A percentile compares a stretch with the other conserved stretches of the same genome.
phyloP scores from a whole-genome alignment of 768 basidiomycete genomes.

The Mycena kentingensis region DNA sequence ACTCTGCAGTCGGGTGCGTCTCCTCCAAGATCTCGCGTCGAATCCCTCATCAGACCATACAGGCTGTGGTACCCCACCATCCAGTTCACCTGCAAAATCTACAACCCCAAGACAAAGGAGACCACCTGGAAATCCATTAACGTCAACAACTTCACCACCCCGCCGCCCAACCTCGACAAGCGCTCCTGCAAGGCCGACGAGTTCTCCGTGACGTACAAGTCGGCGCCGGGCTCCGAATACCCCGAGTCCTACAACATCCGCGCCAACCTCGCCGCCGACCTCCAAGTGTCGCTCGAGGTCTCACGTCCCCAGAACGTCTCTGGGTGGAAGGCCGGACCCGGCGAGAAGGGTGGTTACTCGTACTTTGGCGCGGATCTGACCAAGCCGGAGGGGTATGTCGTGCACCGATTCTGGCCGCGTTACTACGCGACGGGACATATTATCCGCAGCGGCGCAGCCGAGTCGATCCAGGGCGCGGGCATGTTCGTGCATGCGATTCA shows the following conservation, averaged over 20 bases:
- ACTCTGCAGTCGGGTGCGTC: constrained; percentile 85
- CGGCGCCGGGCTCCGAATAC: constrained; percentile 53
- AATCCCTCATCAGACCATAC: constrained; percentile 13
- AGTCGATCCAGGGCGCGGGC: constrained; percentile 60
- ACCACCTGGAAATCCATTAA: constrained; percentile 86
- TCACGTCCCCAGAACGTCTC: constrained; percentile 67
- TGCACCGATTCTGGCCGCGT: constrained; percentile 91
- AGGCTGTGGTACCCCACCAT: constrained; percentile 94
- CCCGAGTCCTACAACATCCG: constrained; percentile 80
- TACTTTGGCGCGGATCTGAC: constrained; percentile 75
- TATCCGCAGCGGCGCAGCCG: constrained; percentile 64
- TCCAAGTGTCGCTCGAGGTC: constrained; percentile 79
- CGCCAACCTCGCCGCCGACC: constrained; percentile 76
- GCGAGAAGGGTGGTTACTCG: constrained; percentile 84
- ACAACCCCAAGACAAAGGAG: constrained; percentile 75
- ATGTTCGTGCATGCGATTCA: constrained; percentile 97
- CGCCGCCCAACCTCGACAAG: constrained; percentile 79
- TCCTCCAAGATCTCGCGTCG: constrained; percentile 11
- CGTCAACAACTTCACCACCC: constrained; percentile 74
- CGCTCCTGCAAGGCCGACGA: constrained; percentile 85
- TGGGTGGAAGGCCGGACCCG: constrained; percentile 91
- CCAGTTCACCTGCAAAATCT: constrained; percentile 90
- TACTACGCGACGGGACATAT: constrained; percentile 64
- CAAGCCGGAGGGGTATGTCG: constrained; percentile 80
- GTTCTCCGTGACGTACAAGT: constrained; percentile 72